Percentiles rank a stretch among this genome's conserved stretches.
These are phyloP conservation scores for Solanum ossicruentum DNA, from an alignment of 257 asterid genomes.

Conservation along the genomic window DNA sequence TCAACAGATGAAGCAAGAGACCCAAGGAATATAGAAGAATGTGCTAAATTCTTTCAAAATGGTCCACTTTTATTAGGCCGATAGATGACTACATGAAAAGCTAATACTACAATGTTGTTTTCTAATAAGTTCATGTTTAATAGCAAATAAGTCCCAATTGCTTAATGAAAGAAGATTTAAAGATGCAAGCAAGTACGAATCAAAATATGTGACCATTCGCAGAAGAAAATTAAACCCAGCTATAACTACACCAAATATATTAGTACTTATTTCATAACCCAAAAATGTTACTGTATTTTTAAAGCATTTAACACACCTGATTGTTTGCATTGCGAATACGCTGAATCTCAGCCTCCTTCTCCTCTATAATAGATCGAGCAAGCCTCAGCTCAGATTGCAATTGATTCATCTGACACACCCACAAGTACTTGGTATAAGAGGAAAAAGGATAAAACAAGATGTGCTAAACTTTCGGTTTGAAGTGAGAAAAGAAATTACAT, in stretches of 20 bases:
- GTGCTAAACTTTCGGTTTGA: neutral
- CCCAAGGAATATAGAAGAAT: neutral
- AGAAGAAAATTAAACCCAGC: neutral
- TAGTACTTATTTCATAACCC: neutral
- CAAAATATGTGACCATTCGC: neutral
- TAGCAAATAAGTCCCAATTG: neutral
- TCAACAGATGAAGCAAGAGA: neutral
- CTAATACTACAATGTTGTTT: neutral
- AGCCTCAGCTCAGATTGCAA: conserved; percentile 85
- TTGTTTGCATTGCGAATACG: conserved; percentile 61
- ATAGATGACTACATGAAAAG: neutral
- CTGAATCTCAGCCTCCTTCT: conserved; percentile 82
- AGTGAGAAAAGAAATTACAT: neutral
- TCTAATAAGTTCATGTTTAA: neutral
- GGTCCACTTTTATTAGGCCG: neutral
- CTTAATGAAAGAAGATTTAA: neutral
- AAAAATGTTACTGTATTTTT: neutral
- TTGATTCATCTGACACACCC: conserved; percentile 76
- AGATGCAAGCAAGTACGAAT: neutral
- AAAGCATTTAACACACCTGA: conserved; percentile 36
- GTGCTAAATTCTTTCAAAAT: neutral
- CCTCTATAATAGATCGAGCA: conserved; percentile 88
- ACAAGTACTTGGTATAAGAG: neutral
- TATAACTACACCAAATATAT: neutral
- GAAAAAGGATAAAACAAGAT: neutral